Evolutionary conservation across 331 rosid genomes (phyloP).

Genomic region (Phaseolus coccineus): DNA sequence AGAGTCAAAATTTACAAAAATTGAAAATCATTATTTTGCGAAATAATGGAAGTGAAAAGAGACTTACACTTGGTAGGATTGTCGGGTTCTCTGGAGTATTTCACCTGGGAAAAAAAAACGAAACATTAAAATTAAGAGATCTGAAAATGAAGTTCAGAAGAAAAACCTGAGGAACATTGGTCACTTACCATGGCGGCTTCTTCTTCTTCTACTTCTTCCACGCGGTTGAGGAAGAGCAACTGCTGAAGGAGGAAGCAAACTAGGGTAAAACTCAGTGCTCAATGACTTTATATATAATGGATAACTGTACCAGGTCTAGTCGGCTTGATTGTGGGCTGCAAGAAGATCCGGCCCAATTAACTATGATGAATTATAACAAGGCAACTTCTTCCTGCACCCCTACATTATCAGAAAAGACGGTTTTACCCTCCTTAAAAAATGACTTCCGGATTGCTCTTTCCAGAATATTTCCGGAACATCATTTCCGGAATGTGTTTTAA

Average conservation of each 20-base stretch:
- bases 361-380: background rate
- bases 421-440: no score
- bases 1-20: background rate
- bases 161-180: background rate
- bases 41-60: background rate
- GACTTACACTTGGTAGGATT: constrained; percentile 81
- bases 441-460: no score
- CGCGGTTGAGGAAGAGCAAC: background rate
- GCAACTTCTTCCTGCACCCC: no score
- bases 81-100: constrained; percentile 95
- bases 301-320: background rate
- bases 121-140: background rate
- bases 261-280: background rate
- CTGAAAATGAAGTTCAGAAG: background rate
- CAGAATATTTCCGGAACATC: no score
- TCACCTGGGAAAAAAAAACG: constrained; percentile 63
- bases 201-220: background rate
- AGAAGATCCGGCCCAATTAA: constrained; percentile 7
- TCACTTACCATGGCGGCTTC: constrained; percentile 74
- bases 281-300: constrained; percentile 16
- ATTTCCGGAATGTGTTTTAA: no score
- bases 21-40: background rate
- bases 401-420: no score
- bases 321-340: background rate
- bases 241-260: constrained; percentile 2